Base-by-base conservation (phyloP, 495 filamentous ascomycete species). In the Aspergillus incahuasiensis region DNA sequence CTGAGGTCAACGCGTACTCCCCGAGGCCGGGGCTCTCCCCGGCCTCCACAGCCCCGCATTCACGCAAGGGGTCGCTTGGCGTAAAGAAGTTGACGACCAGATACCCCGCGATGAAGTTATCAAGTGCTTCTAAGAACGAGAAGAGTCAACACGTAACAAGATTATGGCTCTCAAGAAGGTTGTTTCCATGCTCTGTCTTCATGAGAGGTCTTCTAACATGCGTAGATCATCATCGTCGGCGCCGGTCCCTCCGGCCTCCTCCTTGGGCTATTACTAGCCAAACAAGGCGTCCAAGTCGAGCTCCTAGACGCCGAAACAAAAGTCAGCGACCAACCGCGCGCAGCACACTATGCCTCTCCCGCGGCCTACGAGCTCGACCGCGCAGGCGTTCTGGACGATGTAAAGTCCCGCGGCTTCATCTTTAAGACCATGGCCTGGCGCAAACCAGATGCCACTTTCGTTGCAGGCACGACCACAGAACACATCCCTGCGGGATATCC, bases 171-270 rank as follows among this genome's bases (percentile, higher is more conserved):
- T 69, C 50, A 57, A 63, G 30, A 63, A 65, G 62, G 55, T 57
- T 35, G 4, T n/a, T n/a, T n/a, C n/a, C n/a, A n/a, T n/a, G n/a
- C n/a, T n/a, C n/a, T n/a, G 59, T 67, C 59, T 18, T 34, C 16
- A 13, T 16, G 5, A 48, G 40, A 30, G 12, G 12, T 30, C 38
- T 47, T 6, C 34, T 50, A 50, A 50, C 42, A 28, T 5, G 11
- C 1, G 32, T 39, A 79, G 67, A 64, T 81, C 19, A 70, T 82
- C 46, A 65, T 84, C 30, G 81, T 82, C 5, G 80, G 81, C 24
- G 81, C 81, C 12, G 81, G 79, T 1, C 81, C 81, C 2, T 79
- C 80, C 0, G 79, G 82, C 19, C 75, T 85, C 4, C 73, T 84
- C 12, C 75, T 84, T 0, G 70, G 73, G 0, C 64, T 86, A 12